Percentiles rank a stretch among this genome's conserved stretches.
phyloP scores from a whole-genome alignment of 768 basidiomycete genomes.

The Leucosporidium yakuticum region DNA sequence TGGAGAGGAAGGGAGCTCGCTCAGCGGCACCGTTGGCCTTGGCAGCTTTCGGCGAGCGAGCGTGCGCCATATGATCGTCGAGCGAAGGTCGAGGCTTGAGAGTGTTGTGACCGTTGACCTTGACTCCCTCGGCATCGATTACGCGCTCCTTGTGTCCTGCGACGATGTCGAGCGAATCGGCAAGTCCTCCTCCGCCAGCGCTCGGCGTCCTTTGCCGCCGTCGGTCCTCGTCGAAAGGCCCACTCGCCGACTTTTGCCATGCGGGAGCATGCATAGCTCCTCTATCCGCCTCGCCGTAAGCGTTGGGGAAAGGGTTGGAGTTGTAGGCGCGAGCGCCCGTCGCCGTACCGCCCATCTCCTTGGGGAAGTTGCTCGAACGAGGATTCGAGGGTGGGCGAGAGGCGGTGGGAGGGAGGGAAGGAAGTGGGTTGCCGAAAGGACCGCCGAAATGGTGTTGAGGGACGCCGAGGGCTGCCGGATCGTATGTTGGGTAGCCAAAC shows the following conservation, averaged over 20 bases:
- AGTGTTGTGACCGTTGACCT: conserved; percentile 12
- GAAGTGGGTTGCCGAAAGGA: background rate
- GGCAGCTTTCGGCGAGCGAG: conserved; percentile 17
- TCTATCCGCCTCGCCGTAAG: conserved; percentile 3
- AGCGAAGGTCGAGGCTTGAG: conserved; percentile 24
- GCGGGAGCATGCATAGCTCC: background rate
- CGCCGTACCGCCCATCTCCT: background rate
- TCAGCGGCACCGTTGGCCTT: background rate
- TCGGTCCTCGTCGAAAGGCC: conserved; percentile 14
- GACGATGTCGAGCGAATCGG: conserved; percentile 19
- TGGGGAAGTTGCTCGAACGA: conserved; percentile 4
- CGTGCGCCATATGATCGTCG: conserved; percentile 28
- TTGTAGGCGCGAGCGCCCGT: background rate
- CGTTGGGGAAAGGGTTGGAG: background rate
- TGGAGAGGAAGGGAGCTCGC: conserved; percentile 20
- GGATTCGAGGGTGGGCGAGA: conserved; percentile 23
- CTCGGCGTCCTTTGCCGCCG: conserved; percentile 16
- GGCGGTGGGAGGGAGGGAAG: conserved; percentile 13
- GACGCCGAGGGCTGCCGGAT: background rate
- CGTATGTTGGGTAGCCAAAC: conserved; percentile 8
- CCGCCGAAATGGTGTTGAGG: conserved; percentile 8
- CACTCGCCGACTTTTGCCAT: conserved; percentile 1
- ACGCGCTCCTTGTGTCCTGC: background rate
- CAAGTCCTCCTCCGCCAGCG: background rate
- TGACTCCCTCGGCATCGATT: background rate